Conservation (phyloP, 768 basidiomycete genomes). For the Leccinum broughii region DNA sequence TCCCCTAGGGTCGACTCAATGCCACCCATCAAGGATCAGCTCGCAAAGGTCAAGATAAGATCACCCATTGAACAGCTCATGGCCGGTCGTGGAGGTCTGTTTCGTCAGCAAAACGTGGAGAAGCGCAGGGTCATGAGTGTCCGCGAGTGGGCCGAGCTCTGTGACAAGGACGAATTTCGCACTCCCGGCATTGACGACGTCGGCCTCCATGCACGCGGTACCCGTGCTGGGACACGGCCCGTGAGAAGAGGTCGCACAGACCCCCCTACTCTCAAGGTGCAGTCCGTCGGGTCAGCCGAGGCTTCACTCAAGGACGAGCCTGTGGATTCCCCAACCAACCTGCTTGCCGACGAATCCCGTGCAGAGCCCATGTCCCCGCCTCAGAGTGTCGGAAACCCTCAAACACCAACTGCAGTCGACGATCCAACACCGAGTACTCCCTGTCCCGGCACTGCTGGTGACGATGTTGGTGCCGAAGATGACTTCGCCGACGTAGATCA, state of each 20-base stretch:
- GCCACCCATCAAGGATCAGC: conserved; percentile 69
- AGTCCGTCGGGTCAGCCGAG: conserved; percentile 46
- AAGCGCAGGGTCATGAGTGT: conserved; percentile 82
- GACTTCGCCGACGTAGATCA: conserved; percentile 16
- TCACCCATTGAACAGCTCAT: conserved; percentile 94
- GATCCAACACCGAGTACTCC: neutral
- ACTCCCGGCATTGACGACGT: conserved; percentile 74
- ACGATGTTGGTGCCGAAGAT: conserved; percentile 18
- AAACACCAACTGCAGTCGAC: conserved; percentile 20
- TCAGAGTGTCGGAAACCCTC: conserved; percentile 24
- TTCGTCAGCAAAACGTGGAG: conserved; percentile 89
- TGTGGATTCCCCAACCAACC: conserved; percentile 11
- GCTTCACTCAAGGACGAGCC: conserved; percentile 48
- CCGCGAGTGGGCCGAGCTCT: conserved; percentile 84
- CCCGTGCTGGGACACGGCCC: conserved; percentile 36
- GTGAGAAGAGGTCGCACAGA: conserved; percentile 47
- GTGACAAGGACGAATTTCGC: conserved; percentile 66
- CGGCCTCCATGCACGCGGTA: conserved; percentile 49
- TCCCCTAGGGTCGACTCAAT: conserved; percentile 63
- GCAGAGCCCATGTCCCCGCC: conserved; percentile 31
- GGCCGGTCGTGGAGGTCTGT: conserved; percentile 82
- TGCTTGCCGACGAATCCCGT: conserved; percentile 7
- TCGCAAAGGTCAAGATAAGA: conserved; percentile 75
- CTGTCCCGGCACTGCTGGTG: conserved; percentile 8
- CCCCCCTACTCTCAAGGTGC: conserved; percentile 37